These are phyloP conservation scores for Zasmidium angulare DNA, from an alignment of 2,329 filamentous ascomycete species.

Conservation along the genomic window DNA sequence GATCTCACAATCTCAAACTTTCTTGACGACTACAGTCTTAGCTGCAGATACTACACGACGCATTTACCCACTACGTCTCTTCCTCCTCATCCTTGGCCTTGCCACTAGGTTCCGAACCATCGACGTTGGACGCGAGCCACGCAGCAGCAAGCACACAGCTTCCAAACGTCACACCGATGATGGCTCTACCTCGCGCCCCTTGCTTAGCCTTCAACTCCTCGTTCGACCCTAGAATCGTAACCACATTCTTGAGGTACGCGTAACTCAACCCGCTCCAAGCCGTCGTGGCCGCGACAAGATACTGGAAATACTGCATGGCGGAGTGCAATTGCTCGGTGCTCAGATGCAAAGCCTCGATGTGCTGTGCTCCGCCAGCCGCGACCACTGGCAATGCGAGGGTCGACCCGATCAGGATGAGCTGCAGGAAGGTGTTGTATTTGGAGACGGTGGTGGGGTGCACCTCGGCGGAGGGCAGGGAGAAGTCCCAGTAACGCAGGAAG, in stretches of 20 bases:
- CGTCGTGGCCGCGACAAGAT: conserved; percentile 83
- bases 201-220: conserved; percentile 50
- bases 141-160: conserved; percentile 43
- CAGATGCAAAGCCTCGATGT: conserved; percentile 25
- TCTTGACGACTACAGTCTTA: too few species aligned
- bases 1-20: too few species aligned
- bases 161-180: conserved; percentile 49
- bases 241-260: conserved; percentile 83
- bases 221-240: conserved; percentile 70
- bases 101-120: conserved; percentile 4
- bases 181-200: conserved; percentile 47
- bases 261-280: conserved; percentile 94
- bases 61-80: too few species aligned
- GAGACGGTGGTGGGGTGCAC: conserved; percentile 80
- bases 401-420: conserved; percentile 80
- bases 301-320: conserved; percentile 54
- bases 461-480: conserved; percentile 83
- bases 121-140: conserved; percentile 26
- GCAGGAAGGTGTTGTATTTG: conserved; percentile 89
- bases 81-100: conserved; percentile 4
- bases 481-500: conserved; percentile 92
- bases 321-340: conserved; percentile 34
- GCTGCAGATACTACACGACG: too few species aligned
- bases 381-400: conserved; percentile 80
- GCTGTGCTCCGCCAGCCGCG: conserved; percentile 24